Evolutionary conservation across 352 stramenopile genomes (phyloP), one percentile per base, ranked within the genome.

Genomic region (Phytopythium helicoides): DNA sequence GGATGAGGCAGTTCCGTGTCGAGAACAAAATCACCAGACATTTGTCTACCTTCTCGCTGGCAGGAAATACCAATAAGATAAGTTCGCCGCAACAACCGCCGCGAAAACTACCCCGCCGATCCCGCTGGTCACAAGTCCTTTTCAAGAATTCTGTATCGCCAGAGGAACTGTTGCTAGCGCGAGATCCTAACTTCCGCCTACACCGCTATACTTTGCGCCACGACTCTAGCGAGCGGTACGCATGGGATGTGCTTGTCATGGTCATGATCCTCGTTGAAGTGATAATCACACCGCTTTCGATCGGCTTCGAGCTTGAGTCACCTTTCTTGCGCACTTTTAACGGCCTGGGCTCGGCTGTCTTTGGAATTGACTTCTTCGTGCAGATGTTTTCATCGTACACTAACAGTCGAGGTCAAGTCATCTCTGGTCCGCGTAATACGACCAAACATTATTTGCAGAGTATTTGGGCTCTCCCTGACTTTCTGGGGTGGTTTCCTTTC

Each of bases 401-500:
- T 2, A 73, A 80, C 19, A 62, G 71, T 23, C 68, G 71, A 21
- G 75, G 78, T 14, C 61, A 73, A 23, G 36, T 89, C n/a, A 47
- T 89, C 22, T 85, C 73, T 0, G 78, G 73, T 0, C 71, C 73
- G 0, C 51, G 39, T 7, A 56, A 64, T 25, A 89, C 78, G 3
- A 47, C 64, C 1, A 54, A 42, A 14, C 66, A 86, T 55, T 89
- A 89, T 49, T 26, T 89, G 14, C 14, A 73, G 10, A 85, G 76
- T 47, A 38, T 68, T 11, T 84, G 75, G 75, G 78, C 76, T 3
- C 26, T 87, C 6, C 69, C 74, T 0, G 78, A 89, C 33, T 80
- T 89, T 22, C 60, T 89, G n/a, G 80, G 71, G 34, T 89, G 73
- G 73, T 85, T 89, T 45, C 78, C 76, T 7, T 85, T 89, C 35